Evolutionary conservation across 257 asterid species (phyloP).

Genomic region (Lycium barbarum): DNA sequence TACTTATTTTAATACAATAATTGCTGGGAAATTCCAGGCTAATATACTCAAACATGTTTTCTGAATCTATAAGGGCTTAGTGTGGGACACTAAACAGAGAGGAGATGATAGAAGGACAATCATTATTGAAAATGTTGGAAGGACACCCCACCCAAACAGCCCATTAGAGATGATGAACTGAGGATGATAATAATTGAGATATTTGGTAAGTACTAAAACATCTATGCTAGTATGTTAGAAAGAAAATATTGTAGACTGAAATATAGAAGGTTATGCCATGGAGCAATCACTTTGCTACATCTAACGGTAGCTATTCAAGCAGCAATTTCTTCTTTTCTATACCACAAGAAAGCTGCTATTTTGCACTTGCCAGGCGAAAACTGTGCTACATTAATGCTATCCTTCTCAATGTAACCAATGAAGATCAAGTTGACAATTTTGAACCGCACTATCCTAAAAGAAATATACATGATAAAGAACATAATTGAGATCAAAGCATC

Average conservation of each 20-base stretch:
- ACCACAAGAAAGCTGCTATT: slow-evolving; percentile 4
- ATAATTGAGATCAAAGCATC: background rate
- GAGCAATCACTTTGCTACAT: slow-evolving; percentile 8
- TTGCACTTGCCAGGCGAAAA: slow-evolving; percentile 19
- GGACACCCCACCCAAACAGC: background rate
- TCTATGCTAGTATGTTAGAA: background rate
- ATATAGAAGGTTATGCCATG: background rate
- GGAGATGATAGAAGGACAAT: background rate
- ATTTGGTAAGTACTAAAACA: background rate
- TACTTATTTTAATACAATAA: too few species aligned
- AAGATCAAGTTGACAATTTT: background rate
- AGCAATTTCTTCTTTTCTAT: slow-evolving; percentile 17
- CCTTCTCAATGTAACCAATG: slow-evolving; percentile 15
- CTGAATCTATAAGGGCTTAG: background rate
- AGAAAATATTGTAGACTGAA: background rate
- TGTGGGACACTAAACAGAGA: background rate
- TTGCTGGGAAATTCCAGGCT: background rate
- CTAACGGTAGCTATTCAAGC: slow-evolving; percentile 8
- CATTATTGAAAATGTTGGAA: background rate
- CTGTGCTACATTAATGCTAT: slow-evolving; percentile 24
- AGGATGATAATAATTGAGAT: background rate
- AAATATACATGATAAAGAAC: slow-evolving; percentile 21
- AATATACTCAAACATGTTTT: background rate
- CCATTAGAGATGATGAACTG: background rate
- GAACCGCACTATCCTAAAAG: slow-evolving; percentile 24